A percentile compares a stretch with the other conserved stretches of the same genome.
These are phyloP conservation scores for Teratosphaeriaceae sp. DNA, from an alignment of 2,329 filamentous ascomycete species.

Conservation along the genomic window DNA sequence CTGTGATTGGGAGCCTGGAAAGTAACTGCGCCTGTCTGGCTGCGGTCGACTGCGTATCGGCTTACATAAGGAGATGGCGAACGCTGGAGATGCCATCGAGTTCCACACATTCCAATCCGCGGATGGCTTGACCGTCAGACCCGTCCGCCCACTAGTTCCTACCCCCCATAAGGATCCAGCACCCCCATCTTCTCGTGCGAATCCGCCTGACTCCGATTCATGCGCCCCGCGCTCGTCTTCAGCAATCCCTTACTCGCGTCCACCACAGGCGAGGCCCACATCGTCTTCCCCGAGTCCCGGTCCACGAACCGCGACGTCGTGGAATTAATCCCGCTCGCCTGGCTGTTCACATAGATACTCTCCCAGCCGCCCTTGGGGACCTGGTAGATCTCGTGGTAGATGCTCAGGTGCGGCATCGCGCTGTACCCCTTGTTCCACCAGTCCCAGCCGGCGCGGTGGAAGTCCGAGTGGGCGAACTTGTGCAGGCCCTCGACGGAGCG, in stretches of 20 bases:
- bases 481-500: not conserved
- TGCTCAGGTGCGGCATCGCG: not conserved
- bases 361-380: slow-evolving; percentile 1
- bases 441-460: slow-evolving; percentile 1
- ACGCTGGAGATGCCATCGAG: too few relatives aligned
- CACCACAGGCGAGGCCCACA: slow-evolving; percentile 27
- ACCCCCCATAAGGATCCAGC: not conserved
- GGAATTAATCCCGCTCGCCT: not conserved
- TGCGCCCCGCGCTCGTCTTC: slow-evolving; percentile 29
- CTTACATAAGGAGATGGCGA: too few relatives aligned
- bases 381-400: slow-evolving; percentile 4
- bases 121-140: too few relatives aligned
- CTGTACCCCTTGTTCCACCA: not conserved
- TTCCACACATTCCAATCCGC: too few relatives aligned
- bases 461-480: not conserved
- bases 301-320: slow-evolving; percentile 3
- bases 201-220: slow-evolving; percentile 19
- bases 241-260: slow-evolving; percentile 29
- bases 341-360: slow-evolving; percentile 4
- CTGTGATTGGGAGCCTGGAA: too few relatives aligned
- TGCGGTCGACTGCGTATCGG: too few relatives aligned
- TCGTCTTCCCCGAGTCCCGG: slow-evolving; percentile 15
- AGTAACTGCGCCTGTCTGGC: too few relatives aligned
- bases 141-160: too few relatives aligned
- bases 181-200: not conserved